Evolutionary conservation across 1,284 basidiomycete species (phyloP).

Genomic region (Vanrija sp.): DNA sequence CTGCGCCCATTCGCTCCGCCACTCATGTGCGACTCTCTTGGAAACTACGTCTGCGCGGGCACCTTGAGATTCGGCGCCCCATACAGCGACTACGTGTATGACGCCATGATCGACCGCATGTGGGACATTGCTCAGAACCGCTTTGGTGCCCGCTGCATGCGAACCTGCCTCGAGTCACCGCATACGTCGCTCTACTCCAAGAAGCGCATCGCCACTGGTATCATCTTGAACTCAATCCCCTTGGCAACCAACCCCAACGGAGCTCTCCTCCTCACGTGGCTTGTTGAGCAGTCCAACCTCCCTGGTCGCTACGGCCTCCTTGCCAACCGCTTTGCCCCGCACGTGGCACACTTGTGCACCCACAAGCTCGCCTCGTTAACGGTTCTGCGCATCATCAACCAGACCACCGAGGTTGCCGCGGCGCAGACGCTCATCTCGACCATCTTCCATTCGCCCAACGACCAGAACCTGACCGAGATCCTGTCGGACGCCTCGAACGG

Average conservation of each 20-base stretch:
- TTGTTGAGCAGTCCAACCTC: conserved; percentile 89
- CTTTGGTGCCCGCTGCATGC: conserved; percentile 95
- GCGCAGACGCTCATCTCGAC: conserved; percentile 70
- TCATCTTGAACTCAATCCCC: conserved; percentile 96
- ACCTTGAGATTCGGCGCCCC: conserved; percentile 88
- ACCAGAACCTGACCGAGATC: conserved; percentile 87
- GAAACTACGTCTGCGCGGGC: conserved; percentile 87
- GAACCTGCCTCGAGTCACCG: conserved; percentile 89
- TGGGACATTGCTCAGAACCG: conserved; percentile 93
- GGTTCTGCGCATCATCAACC: conserved; percentile 86
- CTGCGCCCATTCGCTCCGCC: conserved; percentile 88
- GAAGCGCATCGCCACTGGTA: conserved; percentile 87
- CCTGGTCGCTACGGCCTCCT: conserved; percentile 87
- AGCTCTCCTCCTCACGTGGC: conserved; percentile 89
- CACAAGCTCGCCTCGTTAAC: conserved; percentile 96
- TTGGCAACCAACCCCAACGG: conserved; percentile 97
- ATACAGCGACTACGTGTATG: conserved; percentile 90
- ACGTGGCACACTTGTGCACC: conserved; percentile 92
- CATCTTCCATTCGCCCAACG: conserved; percentile 75
- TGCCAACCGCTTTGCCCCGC: conserved; percentile 90
- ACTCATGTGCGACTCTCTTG: conserved; percentile 89
- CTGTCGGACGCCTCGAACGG: conserved; percentile 93
- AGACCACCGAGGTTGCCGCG: conserved; percentile 81
- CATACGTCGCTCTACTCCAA: conserved; percentile 80
- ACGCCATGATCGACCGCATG: conserved; percentile 95